Evolutionary conservation across 2,329 filamentous ascomycete genomes (phyloP), one percentile per base, ranked within the genome.

Genomic region (Colletotrichum kahawae): DNA sequence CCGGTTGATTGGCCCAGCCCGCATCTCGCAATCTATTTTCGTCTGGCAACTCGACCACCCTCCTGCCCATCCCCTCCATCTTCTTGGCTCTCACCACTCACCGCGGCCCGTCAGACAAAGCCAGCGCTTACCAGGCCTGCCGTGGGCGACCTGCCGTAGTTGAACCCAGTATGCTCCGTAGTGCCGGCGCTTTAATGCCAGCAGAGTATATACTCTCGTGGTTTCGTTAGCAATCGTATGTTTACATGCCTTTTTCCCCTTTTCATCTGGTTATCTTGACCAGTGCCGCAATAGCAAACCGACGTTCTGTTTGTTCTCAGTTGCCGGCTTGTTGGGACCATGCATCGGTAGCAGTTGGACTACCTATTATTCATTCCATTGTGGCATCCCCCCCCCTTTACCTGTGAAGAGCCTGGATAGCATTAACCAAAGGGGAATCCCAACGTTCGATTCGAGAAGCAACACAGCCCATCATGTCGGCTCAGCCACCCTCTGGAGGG

Each of bases 401-500:
- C 27, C n/a, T 63, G 75, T 73, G 62, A 72, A 68, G 60, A 38
- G 43, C 33, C 36, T 33, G 57, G 24, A 56, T 36, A 48, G 34
- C 31, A 34, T 59, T 34, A 18, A 34, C 13, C 27, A 31, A 62
- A 63, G 38, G 64, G 21, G 43, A 70, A 27, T 36, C 10, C n/a
- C 63, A 64, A 68, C 38, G 34, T 59, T 69, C 64, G 56, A 63
- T 36, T 67, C 62, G 54, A 67, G 57, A 51, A 43, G 13, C 69
- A 70, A 51, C 66, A 70, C 59, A 59, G 70, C 67, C 31, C 77
- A 76, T 27, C 73, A 88, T 88, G 86, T 84, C 86, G 36, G 79
- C 84, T 65, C 79, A 81, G 65, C 79, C 79, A 59, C 80, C 82
- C 71, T 81, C 85, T 27, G 88, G 87, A 80, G 87, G 88, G 74